Percentiles rank a stretch among this genome's conserved stretches.
Conservation (phyloP, 2,329 filamentous ascomycete species). For the Sporothrix globosa region DNA sequence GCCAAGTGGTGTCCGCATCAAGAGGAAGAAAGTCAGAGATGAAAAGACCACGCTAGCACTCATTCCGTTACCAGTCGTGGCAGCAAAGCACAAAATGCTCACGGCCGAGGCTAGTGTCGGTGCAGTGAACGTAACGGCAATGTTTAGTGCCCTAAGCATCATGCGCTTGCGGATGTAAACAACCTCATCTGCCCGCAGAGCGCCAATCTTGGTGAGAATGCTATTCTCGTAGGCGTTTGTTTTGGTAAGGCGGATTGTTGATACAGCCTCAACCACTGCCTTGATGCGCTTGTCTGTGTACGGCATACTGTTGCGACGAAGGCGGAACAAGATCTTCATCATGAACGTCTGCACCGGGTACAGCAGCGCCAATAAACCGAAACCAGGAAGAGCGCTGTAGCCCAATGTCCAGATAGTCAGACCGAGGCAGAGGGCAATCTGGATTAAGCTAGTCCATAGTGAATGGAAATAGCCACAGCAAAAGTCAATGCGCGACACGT, state of each 20-base stretch:
- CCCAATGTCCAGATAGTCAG: constrained; percentile 38
- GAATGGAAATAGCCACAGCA: constrained; percentile 43
- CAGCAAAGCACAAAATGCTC: constrained; percentile 37
- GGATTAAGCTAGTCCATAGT: constrained; percentile 42
- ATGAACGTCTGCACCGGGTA: constrained; percentile 39
- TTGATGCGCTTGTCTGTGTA: constrained; percentile 40
- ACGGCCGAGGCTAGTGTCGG: constrained; percentile 38
- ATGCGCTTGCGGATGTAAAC: constrained; percentile 40
- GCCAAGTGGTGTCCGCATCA: constrained; percentile 38
- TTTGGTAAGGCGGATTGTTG: constrained; percentile 40
- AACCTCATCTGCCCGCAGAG: constrained; percentile 38
- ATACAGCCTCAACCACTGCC: constrained; percentile 39
- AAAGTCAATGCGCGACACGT: constrained; percentile 43
- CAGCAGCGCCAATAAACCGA: constrained; percentile 39
- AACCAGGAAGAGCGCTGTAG: constrained; percentile 40
- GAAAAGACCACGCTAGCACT: constrained; percentile 36
- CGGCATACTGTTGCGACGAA: constrained; percentile 40
- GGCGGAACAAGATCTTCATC: constrained; percentile 37
- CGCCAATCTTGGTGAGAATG: constrained; percentile 37
- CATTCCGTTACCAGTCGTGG: constrained; percentile 33
- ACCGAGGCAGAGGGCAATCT: constrained; percentile 41
- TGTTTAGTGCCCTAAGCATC: constrained; percentile 39
- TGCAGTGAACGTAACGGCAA: constrained; percentile 39
- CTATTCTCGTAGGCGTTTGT: constrained; percentile 40
- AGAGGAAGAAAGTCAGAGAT: constrained; percentile 38